Percentiles rank a stretch among this genome's conserved stretches.
Conservation (phyloP, 352 stramenopile genomes). For the Elongisporangium undulatum region DNA sequence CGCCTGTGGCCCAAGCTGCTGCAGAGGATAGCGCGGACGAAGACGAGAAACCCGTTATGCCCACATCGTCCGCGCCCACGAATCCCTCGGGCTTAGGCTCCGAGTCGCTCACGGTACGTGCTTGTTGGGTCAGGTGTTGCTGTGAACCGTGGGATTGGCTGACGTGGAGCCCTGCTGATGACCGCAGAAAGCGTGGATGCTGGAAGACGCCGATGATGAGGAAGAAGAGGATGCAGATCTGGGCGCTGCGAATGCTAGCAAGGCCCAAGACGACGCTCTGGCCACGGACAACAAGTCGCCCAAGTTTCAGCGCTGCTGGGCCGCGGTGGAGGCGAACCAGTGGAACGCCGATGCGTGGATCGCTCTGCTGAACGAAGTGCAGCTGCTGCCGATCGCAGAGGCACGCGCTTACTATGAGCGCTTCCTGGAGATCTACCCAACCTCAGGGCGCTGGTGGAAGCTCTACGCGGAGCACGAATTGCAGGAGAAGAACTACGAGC, state of each 20-base stretch:
- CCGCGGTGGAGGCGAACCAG: slow-evolving; percentile 42
- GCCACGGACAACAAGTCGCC: slow-evolving; percentile 26
- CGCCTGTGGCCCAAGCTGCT: neutral
- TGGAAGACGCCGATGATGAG: slow-evolving; percentile 67
- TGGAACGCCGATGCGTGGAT: slow-evolving; percentile 82
- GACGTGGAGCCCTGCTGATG: neutral
- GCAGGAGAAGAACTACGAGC: slow-evolving; percentile 80
- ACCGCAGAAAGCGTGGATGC: slow-evolving; percentile 67
- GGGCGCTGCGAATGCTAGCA: slow-evolving; percentile 27
- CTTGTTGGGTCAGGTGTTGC: neutral
- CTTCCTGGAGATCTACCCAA: slow-evolving; percentile 68
- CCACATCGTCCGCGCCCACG: neutral
- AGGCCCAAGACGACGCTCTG: slow-evolving; percentile 7
- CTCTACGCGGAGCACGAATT: slow-evolving; percentile 84
- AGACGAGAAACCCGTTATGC: neutral
- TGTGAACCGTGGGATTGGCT: neutral
- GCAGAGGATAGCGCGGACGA: neutral
- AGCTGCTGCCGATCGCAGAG: slow-evolving; percentile 56
- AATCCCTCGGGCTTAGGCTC: neutral
- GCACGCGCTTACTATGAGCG: slow-evolving; percentile 74
- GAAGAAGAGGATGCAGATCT: slow-evolving; percentile 81
- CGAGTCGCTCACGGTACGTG: neutral
- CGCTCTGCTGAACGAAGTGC: slow-evolving; percentile 72
- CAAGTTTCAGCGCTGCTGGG: slow-evolving; percentile 60
- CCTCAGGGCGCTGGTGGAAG: slow-evolving; percentile 84